Evolutionary conservation across 257 asterid genomes (phyloP).

Genomic region (Solanum clarkiae): DNA sequence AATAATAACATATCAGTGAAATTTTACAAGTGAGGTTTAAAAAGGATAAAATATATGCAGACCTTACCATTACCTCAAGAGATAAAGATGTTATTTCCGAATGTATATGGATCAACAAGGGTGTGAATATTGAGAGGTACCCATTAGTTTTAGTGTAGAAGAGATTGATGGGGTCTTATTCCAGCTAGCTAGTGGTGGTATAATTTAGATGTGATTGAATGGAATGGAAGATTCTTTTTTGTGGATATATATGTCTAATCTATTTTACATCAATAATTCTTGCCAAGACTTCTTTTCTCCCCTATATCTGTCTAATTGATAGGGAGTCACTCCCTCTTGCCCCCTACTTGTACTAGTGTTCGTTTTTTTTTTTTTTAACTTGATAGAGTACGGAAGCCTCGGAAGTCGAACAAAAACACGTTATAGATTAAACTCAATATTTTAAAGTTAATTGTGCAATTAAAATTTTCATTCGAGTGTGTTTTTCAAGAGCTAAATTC

Average conservation of each 20-base stretch:
- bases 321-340: not conserved
- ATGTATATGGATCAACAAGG: not conserved
- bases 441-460: no score
- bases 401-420: no score
- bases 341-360: not conserved
- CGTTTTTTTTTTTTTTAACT: no score
- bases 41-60: no score
- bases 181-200: conserved; percentile 9
- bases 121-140: not conserved
- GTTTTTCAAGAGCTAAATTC: no score
- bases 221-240: conserved; percentile 18
- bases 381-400: no score
- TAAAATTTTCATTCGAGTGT: no score
- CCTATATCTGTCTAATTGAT: not conserved
- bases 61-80: no score
- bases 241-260: not conserved
- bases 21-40: no score
- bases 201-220: conserved; percentile 3
- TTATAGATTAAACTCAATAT: no score
- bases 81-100: no score
- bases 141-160: not conserved
- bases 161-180: conserved; percentile 9
- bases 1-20: no score
- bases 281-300: not conserved
- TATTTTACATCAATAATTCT: not conserved